These are phyloP conservation scores for Erodium texanum DNA, from an alignment of 441 rosid genomes.

Conservation along the genomic window DNA sequence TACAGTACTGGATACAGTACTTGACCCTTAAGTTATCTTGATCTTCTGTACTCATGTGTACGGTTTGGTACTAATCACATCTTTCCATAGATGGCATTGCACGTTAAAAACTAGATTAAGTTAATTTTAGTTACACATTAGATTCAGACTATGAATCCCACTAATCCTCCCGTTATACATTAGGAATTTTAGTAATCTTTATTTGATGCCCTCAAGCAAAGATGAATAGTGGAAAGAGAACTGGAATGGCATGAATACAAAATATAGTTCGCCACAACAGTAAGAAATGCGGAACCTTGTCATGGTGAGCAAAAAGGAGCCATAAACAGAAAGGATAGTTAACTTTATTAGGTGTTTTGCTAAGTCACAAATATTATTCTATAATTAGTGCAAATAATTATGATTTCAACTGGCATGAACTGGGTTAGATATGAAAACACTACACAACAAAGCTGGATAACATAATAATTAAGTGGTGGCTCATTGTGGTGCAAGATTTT, in stretches of 20 bases:
- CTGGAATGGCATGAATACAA: background rate
- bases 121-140: background rate
- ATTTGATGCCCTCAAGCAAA: no score
- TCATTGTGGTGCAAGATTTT: constrained; percentile 24
- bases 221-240: background rate
- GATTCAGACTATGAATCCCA: no score
- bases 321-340: background rate
- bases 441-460: constrained; percentile 6
- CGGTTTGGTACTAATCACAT: background rate
- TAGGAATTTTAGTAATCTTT: no score
- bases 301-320: background rate
- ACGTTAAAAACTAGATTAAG: background rate
- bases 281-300: constrained; percentile 2
- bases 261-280: background rate
- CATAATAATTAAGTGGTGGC: constrained; percentile 17
- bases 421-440: constrained; percentile 26
- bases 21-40: background rate
- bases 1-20: background rate
- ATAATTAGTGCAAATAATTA: constrained; percentile 5
- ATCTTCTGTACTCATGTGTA: constrained; percentile 3
- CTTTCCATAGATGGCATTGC: background rate
- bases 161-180: no score
- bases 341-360: constrained; percentile 14
- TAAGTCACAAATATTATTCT: background rate
- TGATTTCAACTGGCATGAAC: constrained; percentile 13